A percentile compares a stretch with the other conserved stretches of the same genome.
Evolutionary conservation across 2,329 filamentous ascomycete genomes (phyloP).

Genomic region (Hypoxylon sp.): DNA sequence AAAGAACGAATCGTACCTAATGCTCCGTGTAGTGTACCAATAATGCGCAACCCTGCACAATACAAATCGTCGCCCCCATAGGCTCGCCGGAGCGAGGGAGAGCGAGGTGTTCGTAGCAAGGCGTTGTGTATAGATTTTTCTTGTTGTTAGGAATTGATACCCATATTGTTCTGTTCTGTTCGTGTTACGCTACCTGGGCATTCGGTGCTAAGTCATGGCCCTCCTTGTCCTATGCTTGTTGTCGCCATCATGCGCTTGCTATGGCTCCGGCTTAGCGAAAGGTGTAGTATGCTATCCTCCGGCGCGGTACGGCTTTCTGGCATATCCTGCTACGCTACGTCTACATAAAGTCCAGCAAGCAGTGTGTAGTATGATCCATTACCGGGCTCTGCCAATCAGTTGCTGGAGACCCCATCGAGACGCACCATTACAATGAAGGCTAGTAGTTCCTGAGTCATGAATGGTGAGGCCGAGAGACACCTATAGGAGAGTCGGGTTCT

Average conservation of each 20-base stretch:
- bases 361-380: neutral
- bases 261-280: neutral
- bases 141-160: constrained; percentile 9
- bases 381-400: neutral
- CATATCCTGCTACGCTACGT: neutral
- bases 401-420: neutral
- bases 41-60: constrained; percentile 19
- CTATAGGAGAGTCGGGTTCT: neutral
- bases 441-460: neutral
- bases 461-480: neutral
- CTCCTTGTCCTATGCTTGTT: neutral
- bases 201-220: neutral
- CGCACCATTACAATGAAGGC: neutral
- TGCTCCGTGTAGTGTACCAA: constrained; percentile 10
- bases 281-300: neutral
- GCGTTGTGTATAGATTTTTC: neutral
- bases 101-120: constrained; percentile 22
- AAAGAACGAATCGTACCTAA: constrained; percentile 9
- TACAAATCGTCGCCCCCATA: constrained; percentile 23
- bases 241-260: neutral
- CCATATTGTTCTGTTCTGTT: neutral
- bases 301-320: neutral
- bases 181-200: neutral
- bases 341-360: neutral
- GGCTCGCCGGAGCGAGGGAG: constrained; percentile 20